Percentiles rank a stretch among this genome's conserved stretches.
Conservation (phyloP, 805 yeast genomes). For the Saturnispora dispora region DNA sequence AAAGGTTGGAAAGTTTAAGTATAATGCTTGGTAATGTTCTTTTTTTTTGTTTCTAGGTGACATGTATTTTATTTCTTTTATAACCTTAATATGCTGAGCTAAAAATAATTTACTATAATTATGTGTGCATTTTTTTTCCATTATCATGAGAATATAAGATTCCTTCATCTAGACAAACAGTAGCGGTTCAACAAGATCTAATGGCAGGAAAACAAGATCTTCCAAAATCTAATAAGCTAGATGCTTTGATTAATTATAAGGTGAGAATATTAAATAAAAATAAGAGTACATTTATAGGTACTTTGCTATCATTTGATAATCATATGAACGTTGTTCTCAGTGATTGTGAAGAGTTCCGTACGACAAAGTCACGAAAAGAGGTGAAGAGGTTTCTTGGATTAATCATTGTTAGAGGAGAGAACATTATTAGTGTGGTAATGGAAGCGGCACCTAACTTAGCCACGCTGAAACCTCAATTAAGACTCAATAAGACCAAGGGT, state of each 20-base stretch:
- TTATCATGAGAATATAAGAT: background rate
- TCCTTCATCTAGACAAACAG: background rate
- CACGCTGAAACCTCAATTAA: constrained; percentile 23
- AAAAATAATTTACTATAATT: background rate
- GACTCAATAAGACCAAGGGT: constrained; percentile 27
- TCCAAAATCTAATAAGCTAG: constrained; percentile 39
- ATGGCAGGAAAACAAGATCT: constrained; percentile 24
- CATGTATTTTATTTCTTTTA: background rate
- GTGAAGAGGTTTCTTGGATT: constrained; percentile 76
- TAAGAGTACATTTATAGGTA: constrained; percentile 69
- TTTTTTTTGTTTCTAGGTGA: background rate
- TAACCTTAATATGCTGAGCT: background rate
- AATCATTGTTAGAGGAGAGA: constrained; percentile 80
- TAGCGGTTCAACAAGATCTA: background rate
- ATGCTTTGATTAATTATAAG: constrained; percentile 62
- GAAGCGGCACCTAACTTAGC: constrained; percentile 49
- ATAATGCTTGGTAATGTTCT: background rate
- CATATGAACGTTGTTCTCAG: constrained; percentile 79
- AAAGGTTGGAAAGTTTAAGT: constrained; percentile 4
- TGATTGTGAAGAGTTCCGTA: constrained; percentile 76
- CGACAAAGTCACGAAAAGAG: constrained; percentile 56
- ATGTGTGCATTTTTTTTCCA: background rate
- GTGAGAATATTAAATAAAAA: constrained; percentile 71
- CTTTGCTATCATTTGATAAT: constrained; percentile 78
- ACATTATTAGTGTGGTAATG: constrained; percentile 60